Base-by-base conservation (phyloP, 495 filamentous ascomycete species). In the Lasiosphaeria ovina region DNA sequence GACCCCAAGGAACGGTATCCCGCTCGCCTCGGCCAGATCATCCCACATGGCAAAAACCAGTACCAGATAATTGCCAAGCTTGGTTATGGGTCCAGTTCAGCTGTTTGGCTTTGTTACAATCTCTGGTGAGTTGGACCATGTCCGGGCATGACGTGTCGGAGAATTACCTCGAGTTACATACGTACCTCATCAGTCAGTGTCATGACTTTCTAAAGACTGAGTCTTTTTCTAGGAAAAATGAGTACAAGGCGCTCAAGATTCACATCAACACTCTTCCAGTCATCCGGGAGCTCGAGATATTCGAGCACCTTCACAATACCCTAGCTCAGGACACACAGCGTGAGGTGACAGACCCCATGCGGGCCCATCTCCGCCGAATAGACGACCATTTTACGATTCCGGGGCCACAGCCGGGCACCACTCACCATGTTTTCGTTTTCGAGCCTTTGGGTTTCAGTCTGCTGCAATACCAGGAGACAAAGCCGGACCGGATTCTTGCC, bases 81-180 rank as follows among this genome's bases (percentile, higher is more conserved):
- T 24, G 78, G 79, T 17, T 81, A 68, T 66, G 79, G 78, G 3
- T 63, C 67, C 6, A 65, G 52, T 36, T 81, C 79, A 8, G 82
- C 78, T 1, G 71, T 77, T 14, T 83, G 75, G 78, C 69, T 81
- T n/a, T 71, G 69, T n/a, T 69, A 65, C n/a, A 73, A 79, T 69
- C 68, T 77, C 53, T 11, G 44, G 10, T 50, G 24, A n/a, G 14
- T 50, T 31, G 47, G 6, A 16, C 47, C 47, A 17, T 17, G 14
- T n/a, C 16, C 47, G 16, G 16, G 16, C 47, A 16, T 50, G 14
- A 50, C 8, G 47, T 50, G 6, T 50, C 24, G 24, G 24, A 24
- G 24, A 24, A 24, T 24, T 24, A 24, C 24, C 24, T 24, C 24
- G 24, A 24, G 24, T 24, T 24, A 24, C 24, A 24, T 50, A 2